These are phyloP conservation scores for Alternaria sp. DNA, from an alignment of 2,329 filamentous ascomycete species.

Conservation along the genomic window DNA sequence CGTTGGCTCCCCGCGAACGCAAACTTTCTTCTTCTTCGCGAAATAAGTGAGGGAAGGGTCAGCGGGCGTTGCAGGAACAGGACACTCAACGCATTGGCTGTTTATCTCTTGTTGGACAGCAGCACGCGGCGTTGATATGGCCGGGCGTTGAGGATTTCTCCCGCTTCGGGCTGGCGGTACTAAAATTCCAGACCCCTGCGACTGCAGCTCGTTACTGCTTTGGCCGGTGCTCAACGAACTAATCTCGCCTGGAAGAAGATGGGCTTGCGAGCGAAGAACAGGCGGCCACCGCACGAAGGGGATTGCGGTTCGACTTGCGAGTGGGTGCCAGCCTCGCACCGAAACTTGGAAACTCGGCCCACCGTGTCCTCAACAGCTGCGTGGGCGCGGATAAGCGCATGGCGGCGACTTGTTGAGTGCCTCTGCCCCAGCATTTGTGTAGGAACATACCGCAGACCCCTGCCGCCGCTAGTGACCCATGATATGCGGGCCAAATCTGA, in stretches of 20 bases:
- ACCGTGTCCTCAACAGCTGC: conserved; percentile 23
- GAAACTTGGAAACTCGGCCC: conserved; percentile 1
- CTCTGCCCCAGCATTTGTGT: conserved; percentile 9
- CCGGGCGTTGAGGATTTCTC: conserved; percentile 42
- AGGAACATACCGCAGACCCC: conserved; percentile 11
- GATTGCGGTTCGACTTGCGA: conserved; percentile 22
- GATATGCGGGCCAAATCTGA: conserved; percentile 14
- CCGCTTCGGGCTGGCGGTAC: conserved; percentile 29
- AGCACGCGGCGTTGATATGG: conserved; percentile 19
- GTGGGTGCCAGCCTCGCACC: conserved; percentile 3
- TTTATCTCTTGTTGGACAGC: conserved; percentile 37
- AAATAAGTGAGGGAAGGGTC: conserved; percentile 13
- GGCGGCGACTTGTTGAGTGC: conserved; percentile 10
- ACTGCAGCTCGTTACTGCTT: conserved; percentile 29
- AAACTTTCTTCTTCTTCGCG: conserved; percentile 3
- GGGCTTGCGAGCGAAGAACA: conserved; percentile 20
- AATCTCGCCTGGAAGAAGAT: conserved; percentile 30
- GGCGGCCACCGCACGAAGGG: background rate
- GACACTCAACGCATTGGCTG: conserved; percentile 42
- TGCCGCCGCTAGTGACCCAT: conserved; percentile 21
- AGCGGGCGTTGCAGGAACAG: conserved; percentile 25
- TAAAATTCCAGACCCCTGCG: conserved; percentile 43
- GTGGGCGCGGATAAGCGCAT: background rate
- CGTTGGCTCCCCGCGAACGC: conserved; percentile 13
- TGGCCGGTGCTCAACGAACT: conserved; percentile 31